phyloP scores from a whole-genome alignment of 2,329 filamentous ascomycete species.

The Pyrenophora tritici-repentis region DNA sequence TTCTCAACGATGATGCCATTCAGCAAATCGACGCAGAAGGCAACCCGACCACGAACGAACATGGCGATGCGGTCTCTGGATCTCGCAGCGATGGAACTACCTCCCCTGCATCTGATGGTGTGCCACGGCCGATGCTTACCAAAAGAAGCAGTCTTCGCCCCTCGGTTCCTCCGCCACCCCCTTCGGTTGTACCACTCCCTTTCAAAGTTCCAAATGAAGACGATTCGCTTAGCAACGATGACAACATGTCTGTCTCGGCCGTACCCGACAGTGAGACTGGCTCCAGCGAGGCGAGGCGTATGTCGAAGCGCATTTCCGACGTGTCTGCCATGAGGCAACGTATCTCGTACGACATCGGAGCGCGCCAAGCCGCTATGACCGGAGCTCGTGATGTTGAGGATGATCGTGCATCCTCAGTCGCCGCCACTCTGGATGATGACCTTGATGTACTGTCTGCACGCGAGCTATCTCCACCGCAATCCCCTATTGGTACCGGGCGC shows the following conservation, averaged over 20 bases:
- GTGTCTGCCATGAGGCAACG: conserved; percentile 39
- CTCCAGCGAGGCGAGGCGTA: conserved; percentile 23
- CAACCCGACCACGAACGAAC: conserved; percentile 27
- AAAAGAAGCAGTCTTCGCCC: conserved; percentile 29
- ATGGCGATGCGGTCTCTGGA: neutral
- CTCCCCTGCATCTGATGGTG: conserved; percentile 9
- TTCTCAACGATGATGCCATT: conserved; percentile 57
- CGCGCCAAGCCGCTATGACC: conserved; percentile 47
- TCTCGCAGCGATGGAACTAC: conserved; percentile 4
- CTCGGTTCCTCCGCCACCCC: conserved; percentile 51
- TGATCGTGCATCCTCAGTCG: conserved; percentile 55
- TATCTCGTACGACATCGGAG: conserved; percentile 20
- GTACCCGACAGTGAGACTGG: conserved; percentile 32
- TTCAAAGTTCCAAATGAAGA: conserved; percentile 63
- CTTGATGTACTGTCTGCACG: conserved; percentile 47
- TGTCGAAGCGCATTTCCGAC: conserved; percentile 46
- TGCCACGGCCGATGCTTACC: neutral
- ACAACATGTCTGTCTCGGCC: conserved; percentile 64
- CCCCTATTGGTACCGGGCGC: conserved; percentile 29
- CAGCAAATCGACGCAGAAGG: conserved; percentile 41
- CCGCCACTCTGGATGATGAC: conserved; percentile 65
- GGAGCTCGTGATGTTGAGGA: conserved; percentile 42
- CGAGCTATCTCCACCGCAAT: conserved; percentile 34
- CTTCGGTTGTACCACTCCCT: conserved; percentile 67
- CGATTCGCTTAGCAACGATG: conserved; percentile 52